Conservation (phyloP, 306 rosid genomes). For the Boehmeria nivea region DNA sequence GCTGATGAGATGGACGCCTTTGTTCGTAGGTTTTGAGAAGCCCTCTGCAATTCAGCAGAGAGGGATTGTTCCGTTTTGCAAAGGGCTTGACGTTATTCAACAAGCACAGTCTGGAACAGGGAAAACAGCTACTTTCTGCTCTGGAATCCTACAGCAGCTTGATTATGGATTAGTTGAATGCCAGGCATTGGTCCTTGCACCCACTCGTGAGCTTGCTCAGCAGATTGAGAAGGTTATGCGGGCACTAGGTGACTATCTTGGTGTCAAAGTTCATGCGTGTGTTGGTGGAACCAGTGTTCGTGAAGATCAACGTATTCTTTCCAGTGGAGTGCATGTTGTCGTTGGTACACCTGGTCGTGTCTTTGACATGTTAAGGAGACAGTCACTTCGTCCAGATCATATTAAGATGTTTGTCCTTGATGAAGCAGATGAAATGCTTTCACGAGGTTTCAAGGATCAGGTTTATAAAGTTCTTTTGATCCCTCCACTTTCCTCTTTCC, state of each 20-base stretch:
- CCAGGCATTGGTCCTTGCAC: constrained; percentile 74
- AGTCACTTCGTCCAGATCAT: constrained; percentile 58
- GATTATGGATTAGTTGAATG: constrained; percentile 54
- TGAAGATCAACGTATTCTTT: constrained; percentile 71
- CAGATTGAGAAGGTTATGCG: constrained; percentile 89
- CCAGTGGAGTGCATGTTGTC: constrained; percentile 74
- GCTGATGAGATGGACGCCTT: not conserved
- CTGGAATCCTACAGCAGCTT: constrained; percentile 70
- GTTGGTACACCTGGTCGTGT: constrained; percentile 86
- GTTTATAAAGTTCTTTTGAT: constrained; percentile 14
- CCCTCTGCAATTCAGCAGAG: constrained; percentile 83
- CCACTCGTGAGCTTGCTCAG: constrained; percentile 79
- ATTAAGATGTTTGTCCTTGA: constrained; percentile 81
- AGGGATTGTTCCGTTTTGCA: constrained; percentile 69
- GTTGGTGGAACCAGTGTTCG: constrained; percentile 80
- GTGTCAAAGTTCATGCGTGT: constrained; percentile 80
- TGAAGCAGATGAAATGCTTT: constrained; percentile 86
- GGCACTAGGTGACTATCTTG: constrained; percentile 75
- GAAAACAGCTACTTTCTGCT: constrained; percentile 76
- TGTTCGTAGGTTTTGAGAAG: constrained; percentile 59
- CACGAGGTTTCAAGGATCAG: constrained; percentile 81
- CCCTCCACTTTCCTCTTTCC: no score
- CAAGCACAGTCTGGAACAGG: constrained; percentile 89
- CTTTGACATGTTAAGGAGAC: constrained; percentile 73
- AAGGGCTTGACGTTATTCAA: constrained; percentile 80